Evolutionary conservation across 2,329 filamentous ascomycete genomes (phyloP).

Genomic region (Aureobasidium sp.): DNA sequence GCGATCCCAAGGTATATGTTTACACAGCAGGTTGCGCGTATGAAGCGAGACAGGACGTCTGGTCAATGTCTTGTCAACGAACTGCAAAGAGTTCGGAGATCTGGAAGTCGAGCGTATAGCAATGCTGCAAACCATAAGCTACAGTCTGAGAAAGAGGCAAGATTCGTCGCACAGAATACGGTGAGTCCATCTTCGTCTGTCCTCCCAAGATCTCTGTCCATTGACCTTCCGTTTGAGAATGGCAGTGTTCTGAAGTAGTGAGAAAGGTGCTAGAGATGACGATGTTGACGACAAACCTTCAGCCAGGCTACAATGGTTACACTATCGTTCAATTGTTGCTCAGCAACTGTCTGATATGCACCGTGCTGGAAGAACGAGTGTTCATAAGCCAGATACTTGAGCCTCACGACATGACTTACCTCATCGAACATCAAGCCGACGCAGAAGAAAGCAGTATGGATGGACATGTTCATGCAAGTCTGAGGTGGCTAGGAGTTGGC

Average conservation of each 20-base stretch:
- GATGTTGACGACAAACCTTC: not conserved
- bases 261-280: not conserved
- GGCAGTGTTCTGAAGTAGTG: not conserved
- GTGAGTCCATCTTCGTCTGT: not conserved
- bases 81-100: not conserved
- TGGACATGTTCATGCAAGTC: not conserved
- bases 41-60: not conserved
- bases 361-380: not conserved
- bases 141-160: not conserved
- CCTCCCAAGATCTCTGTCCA: not conserved
- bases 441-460: constrained; percentile 4
- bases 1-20: not conserved
- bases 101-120: not conserved
- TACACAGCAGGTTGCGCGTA: not conserved
- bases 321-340: not conserved
- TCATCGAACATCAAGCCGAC: constrained; percentile 5
- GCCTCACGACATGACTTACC: not conserved
- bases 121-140: not conserved
- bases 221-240: not conserved
- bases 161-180: not conserved
- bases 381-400: not conserved
- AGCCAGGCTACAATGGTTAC: not conserved
- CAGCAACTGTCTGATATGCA: not conserved
- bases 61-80: not conserved
- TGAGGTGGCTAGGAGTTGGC: not conserved